These are phyloP conservation scores for Aspergillus spinulosporus DNA, from an alignment of 2,329 filamentous ascomycete genomes.

Conservation along the genomic window DNA sequence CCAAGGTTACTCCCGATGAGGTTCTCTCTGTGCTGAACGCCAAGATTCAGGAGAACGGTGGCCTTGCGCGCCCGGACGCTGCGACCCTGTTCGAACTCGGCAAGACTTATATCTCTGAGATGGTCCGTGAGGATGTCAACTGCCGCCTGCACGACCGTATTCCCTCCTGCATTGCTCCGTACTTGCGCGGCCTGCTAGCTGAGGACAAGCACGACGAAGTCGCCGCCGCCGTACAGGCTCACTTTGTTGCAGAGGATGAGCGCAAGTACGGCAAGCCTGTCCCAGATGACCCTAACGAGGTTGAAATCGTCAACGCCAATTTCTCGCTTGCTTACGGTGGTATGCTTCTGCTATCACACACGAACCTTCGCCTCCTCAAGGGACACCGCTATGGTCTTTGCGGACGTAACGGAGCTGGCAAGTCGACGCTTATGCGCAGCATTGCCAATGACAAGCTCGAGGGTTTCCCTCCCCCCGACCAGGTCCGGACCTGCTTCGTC, in stretches of 20 bases:
- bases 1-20: conserved; percentile 67
- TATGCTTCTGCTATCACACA: conserved; percentile 94
- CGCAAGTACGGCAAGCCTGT: conserved; percentile 82
- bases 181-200: conserved; percentile 70
- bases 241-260: conserved; percentile 80
- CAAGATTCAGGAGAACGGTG: conserved; percentile 70
- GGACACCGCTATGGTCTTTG: conserved; percentile 97
- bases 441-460: conserved; percentile 96
- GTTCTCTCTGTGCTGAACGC: conserved; percentile 72
- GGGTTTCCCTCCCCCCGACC: conserved; percentile 89
- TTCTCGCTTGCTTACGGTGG: conserved; percentile 98
- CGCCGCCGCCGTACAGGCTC: conserved; percentile 70
- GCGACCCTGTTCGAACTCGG: conserved; percentile 63
- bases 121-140: conserved; percentile 87
- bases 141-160: conserved; percentile 76
- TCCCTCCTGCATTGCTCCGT: conserved; percentile 66
- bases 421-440: conserved; percentile 98
- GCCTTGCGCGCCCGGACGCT: conserved; percentile 63
- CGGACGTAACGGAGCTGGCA: conserved; percentile 94
- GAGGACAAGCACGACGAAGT: conserved; percentile 64
- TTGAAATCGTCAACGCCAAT: conserved; percentile 95
- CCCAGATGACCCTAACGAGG: conserved; percentile 86
- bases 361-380: conserved; percentile 90
- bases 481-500: conserved; percentile 93
- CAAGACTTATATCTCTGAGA: conserved; percentile 73